Evolutionary conservation across 2,329 filamentous ascomycete genomes (phyloP), one percentile per base, ranked within the genome.

Genomic region (Microdochium nivale): DNA sequence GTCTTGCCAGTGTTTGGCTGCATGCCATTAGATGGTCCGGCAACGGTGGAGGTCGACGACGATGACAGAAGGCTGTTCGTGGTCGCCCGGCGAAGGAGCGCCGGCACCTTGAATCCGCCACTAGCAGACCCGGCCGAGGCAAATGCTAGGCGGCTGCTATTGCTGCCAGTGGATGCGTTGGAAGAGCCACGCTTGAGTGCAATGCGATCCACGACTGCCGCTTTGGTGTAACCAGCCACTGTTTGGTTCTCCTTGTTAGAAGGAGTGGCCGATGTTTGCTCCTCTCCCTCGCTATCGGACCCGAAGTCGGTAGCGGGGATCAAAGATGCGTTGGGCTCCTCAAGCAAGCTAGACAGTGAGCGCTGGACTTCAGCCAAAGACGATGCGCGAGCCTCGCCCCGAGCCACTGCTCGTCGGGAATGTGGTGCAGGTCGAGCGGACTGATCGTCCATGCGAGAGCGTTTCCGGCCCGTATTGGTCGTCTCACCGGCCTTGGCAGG

Each of bases 291-390:
- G 53, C 74, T 74, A n/a, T 75, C 78, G 25, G 75, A 74, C 48
- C 72, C 74, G 47, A 76, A 69, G n/a, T 71, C 67, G 1, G 72
- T 71, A 58, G 75, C 65, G 1, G 70, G 65, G 53, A 81, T 71
- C 56, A 79, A 59, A 16, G 66, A 67, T 11, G 67, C 59, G 52
- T 80, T 75, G 25, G 81, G 78, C 44, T 87, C 82, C 24, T 95
- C 90, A 16, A 96, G 83, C 10, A 96, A 77, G 66, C 86, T 88
- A 3, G 88, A 95, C 7, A 96, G 73, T 0, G 88, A 89, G 65
- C 92, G 83, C 52, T 90, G 84, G 55, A 96, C 87, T 62, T 96
- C 89, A 25, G 84, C 82, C 10, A 95, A 73, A 19, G 84, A 87
- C 4, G 85, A 77, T 66, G 80, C 81, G 50, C 74, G 76, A 16